Conservation (phyloP, 2,329 filamentous ascomycete species). For the Stemphylium beticola region DNA sequence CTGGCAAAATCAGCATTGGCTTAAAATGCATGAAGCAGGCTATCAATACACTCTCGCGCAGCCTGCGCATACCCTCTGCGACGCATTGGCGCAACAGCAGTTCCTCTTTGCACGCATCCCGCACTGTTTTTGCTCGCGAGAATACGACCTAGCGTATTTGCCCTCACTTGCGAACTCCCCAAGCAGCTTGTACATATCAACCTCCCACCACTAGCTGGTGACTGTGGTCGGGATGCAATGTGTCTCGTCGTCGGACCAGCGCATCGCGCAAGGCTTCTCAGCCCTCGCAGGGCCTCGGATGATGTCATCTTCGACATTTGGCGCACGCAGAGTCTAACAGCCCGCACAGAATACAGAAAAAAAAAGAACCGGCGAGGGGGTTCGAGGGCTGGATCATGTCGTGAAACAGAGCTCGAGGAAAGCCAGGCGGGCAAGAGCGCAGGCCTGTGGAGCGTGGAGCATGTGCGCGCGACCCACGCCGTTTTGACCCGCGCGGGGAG, state of each 20-base stretch:
- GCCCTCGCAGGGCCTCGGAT: slow-evolving; percentile 38
- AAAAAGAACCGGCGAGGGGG: background rate
- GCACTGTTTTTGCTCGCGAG: slow-evolving; percentile 7
- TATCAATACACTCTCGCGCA: slow-evolving; percentile 29
- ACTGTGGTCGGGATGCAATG: slow-evolving; percentile 4
- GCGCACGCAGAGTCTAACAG: slow-evolving; percentile 3
- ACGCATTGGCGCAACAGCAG: slow-evolving; percentile 13
- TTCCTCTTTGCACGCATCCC: slow-evolving; percentile 6
- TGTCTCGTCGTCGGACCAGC: slow-evolving; percentile 26
- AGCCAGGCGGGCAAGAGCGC: slow-evolving; percentile 5
- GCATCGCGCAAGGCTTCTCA: slow-evolving; percentile 36
- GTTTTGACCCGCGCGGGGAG: slow-evolving; percentile 27
- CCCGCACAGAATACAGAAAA: background rate
- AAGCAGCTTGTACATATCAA: slow-evolving; percentile 39
- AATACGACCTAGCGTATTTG: slow-evolving; percentile 8
- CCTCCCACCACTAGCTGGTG: slow-evolving; percentile 15
- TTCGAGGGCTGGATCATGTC: slow-evolving; percentile 16
- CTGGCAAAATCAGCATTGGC: slow-evolving; percentile 19
- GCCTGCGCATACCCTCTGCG: slow-evolving; percentile 39
- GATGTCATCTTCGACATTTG: slow-evolving; percentile 40
- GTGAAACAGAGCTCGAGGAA: slow-evolving; percentile 4
- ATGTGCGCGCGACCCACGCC: slow-evolving; percentile 20
- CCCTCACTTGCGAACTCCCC: slow-evolving; percentile 18
- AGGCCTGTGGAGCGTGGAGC: slow-evolving; percentile 10
- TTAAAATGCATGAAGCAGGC: background rate